phyloP scores from a whole-genome alignment of 345 rosid species.

The Populus davidiana region DNA sequence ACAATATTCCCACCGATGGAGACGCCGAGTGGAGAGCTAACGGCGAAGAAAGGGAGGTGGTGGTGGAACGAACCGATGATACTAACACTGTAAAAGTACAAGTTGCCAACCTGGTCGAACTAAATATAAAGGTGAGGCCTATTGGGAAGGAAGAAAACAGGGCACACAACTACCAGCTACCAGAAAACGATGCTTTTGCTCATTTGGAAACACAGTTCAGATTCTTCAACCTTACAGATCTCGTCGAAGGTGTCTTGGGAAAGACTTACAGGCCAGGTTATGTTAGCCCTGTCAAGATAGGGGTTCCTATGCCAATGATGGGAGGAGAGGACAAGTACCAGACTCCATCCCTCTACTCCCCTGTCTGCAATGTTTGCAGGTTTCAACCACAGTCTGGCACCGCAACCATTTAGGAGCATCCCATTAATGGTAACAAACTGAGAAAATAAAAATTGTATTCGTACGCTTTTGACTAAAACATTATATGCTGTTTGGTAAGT shows the following conservation, averaged over 20 bases:
- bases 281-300: constrained; percentile 58
- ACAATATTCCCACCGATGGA: constrained; percentile 50
- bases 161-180: constrained; percentile 58
- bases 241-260: constrained; percentile 67
- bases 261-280: constrained; percentile 61
- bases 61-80: constrained; percentile 55
- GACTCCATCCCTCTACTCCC: constrained; percentile 50
- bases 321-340: constrained; percentile 68
- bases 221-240: constrained; percentile 43
- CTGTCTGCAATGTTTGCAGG: constrained; percentile 51
- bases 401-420: neutral
- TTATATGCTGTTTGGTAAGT: neutral
- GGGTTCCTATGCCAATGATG: constrained; percentile 71
- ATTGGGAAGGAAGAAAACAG: constrained; percentile 53
- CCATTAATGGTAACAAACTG: neutral
- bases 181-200: constrained; percentile 55
- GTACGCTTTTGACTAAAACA: too few species aligned
- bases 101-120: constrained; percentile 41
- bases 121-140: constrained; percentile 49
- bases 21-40: constrained; percentile 57
- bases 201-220: constrained; percentile 69
- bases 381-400: constrained; percentile 29
- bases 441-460: neutral
- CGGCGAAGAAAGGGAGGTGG: constrained; percentile 40
- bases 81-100: constrained; percentile 41